Percentiles rank a stretch among this genome's conserved stretches.
phyloP scores from a whole-genome alignment of 495 filamentous ascomycete species.

The Daldinia vernicosa region DNA sequence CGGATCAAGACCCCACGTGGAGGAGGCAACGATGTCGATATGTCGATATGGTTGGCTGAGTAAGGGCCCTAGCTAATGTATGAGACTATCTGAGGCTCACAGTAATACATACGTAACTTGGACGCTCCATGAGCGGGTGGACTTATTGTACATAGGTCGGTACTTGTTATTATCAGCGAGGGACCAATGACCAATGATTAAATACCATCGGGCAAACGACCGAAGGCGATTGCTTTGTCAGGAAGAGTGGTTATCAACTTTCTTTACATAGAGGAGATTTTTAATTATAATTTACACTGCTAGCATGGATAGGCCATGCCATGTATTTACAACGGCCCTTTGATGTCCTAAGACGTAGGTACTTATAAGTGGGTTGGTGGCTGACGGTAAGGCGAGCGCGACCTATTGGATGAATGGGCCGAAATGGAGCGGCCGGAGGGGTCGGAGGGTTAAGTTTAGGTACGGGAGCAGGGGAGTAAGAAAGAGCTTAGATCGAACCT shows the following conservation, averaged over 20 bases:
- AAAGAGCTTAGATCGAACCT: constrained; percentile 9
- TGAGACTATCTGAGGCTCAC: constrained; percentile 9
- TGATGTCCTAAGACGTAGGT: constrained; percentile 6
- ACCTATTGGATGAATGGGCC: constrained; percentile 23
- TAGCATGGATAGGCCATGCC: not conserved
- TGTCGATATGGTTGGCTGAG: constrained; percentile 34
- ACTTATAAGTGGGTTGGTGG: constrained; percentile 9
- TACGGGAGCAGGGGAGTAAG: not conserved
- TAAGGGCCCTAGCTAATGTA: constrained; percentile 18
- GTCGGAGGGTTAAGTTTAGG: constrained; percentile 5
- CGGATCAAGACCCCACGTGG: constrained; percentile 38
- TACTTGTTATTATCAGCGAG: constrained; percentile 18
- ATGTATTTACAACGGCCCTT: constrained; percentile 21
- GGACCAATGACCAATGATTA: not conserved
- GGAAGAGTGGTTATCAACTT: not conserved
- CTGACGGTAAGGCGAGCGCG: constrained; percentile 3
- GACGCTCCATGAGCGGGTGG: constrained; percentile 6
- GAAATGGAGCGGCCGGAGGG: constrained; percentile 25
- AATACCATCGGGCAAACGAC: not conserved
- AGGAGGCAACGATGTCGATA: constrained; percentile 13
- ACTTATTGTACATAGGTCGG: not conserved
- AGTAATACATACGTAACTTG: constrained; percentile 27
- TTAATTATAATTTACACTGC: not conserved
- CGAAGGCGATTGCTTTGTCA: not conserved
- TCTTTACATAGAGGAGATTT: too few relatives aligned